Conservation (phyloP, 495 filamentous ascomycete species). For the Xylaria cubensis region DNA sequence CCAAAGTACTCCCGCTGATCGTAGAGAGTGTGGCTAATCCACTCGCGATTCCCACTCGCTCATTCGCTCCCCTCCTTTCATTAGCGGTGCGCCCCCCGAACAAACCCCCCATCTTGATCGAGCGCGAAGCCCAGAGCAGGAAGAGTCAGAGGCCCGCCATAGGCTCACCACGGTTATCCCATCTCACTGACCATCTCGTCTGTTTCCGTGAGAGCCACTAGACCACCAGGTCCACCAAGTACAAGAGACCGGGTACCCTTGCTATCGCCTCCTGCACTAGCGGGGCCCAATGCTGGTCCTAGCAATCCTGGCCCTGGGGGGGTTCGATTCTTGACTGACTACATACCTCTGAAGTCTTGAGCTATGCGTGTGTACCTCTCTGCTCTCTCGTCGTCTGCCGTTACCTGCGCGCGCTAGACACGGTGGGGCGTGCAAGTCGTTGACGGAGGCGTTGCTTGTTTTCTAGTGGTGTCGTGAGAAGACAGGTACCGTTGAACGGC, state of each 20-base stretch:
- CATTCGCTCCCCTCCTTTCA: slow-evolving; percentile 23
- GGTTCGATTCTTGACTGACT: slow-evolving; percentile 13
- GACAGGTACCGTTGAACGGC: slow-evolving; percentile 26
- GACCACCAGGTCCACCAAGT: background rate
- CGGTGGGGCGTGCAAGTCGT: slow-evolving; percentile 26
- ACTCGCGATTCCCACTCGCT: background rate
- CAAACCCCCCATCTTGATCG: slow-evolving; percentile 24
- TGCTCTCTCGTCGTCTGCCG: slow-evolving; percentile 21
- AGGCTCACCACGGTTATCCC: slow-evolving; percentile 9
- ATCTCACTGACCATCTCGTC: slow-evolving; percentile 22
- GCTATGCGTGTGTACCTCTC: slow-evolving; percentile 25
- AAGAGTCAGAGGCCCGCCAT: slow-evolving; percentile 8
- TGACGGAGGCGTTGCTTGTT: slow-evolving; percentile 29
- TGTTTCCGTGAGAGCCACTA: slow-evolving; percentile 25
- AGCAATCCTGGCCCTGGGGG: slow-evolving; percentile 24
- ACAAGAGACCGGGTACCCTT: slow-evolving; percentile 24
- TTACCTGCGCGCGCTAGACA: slow-evolving; percentile 26
- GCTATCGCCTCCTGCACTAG: slow-evolving; percentile 29
- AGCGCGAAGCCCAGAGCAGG: slow-evolving; percentile 9
- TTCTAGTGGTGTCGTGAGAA: slow-evolving; percentile 27
- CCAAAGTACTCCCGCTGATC: slow-evolving; percentile 24
- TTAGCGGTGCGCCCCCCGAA: slow-evolving; percentile 21
- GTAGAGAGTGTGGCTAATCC: slow-evolving; percentile 17
- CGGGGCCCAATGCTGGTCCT: slow-evolving; percentile 24
- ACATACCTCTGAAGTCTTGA: slow-evolving; percentile 11